Percentiles rank a stretch among this genome's conserved stretches.
phyloP scores from a whole-genome alignment of 2,329 filamentous ascomycete genomes.

The Ceratocystis smalleyi region DNA sequence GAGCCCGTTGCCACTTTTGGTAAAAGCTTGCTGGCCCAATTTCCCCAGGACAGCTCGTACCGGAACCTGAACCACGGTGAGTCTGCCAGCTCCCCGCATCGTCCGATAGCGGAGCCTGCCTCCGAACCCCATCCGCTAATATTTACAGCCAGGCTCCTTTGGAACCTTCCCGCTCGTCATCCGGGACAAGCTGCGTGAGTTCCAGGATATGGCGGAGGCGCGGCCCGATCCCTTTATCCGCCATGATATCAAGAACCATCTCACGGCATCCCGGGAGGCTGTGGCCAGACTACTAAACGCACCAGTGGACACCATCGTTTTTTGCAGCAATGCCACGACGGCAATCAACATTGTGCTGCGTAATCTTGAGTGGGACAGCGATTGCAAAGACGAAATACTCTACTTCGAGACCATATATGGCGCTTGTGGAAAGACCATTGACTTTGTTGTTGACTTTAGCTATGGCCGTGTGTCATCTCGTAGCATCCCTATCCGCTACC shows the following conservation, averaged over 20 bases:
- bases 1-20: conserved; percentile 10
- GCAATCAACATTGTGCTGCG: conserved; percentile 67
- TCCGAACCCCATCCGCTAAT: background rate
- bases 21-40: conserved; percentile 6
- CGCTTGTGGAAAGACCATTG: conserved; percentile 57
- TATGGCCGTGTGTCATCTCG: conserved; percentile 29
- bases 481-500: conserved; percentile 50
- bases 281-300: conserved; percentile 52
- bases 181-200: conserved; percentile 41
- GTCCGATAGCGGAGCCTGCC: background rate
- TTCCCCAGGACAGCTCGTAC: conserved; percentile 29
- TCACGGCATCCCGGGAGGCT: conserved; percentile 49
- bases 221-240: conserved; percentile 63
- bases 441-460: conserved; percentile 54
- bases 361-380: conserved; percentile 50
- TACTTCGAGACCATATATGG: conserved; percentile 69
- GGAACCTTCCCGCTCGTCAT: conserved; percentile 56
- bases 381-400: conserved; percentile 63
- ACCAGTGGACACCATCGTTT: conserved; percentile 50
- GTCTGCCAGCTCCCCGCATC: conserved; percentile 13
- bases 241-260: conserved; percentile 44
- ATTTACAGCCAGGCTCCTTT: conserved; percentile 47
- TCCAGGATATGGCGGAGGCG: conserved; percentile 51
- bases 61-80: conserved; percentile 66
- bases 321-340: conserved; percentile 67